Evolutionary conservation across 805 yeast species (phyloP).

Genomic region (Saturnispora sekii): DNA sequence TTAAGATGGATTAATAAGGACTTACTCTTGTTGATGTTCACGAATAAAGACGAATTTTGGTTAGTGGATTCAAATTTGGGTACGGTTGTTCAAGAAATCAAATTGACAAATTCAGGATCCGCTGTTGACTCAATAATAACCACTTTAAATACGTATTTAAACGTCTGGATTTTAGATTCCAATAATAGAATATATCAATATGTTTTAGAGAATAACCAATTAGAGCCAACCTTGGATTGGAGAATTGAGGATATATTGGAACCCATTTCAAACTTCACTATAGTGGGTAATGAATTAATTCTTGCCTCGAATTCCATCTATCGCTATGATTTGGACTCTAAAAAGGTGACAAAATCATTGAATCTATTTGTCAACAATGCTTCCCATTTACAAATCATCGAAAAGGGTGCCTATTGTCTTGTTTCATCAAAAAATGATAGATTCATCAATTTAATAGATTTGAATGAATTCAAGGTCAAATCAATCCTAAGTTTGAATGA

Average conservation of each 20-base stretch:
- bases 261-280: conserved; percentile 9
- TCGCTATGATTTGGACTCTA: conserved; percentile 8
- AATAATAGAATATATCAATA: conserved; percentile 10
- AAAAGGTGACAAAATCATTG: conserved; percentile 7
- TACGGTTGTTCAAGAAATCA: background rate
- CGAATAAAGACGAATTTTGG: conserved; percentile 3
- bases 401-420: conserved; percentile 3
- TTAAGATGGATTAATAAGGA: conserved; percentile 3
- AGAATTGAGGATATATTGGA: conserved; percentile 9
- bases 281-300: background rate
- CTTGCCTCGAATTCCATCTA: conserved; percentile 13
- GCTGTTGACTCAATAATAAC: background rate
- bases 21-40: background rate
- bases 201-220: conserved; percentile 2
- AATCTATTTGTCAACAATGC: conserved; percentile 13
- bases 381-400: conserved; percentile 7
- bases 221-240: conserved; percentile 6
- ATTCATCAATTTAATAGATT: conserved; percentile 61
- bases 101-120: background rate
- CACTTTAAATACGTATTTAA: background rate
- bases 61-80: conserved; percentile 5
- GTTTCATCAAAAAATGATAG: conserved; percentile 67
- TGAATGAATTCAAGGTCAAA: conserved; percentile 34
- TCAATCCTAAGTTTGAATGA: conserved; percentile 63
- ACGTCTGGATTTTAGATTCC: conserved; percentile 7